Evolutionary conservation across 768 basidiomycete genomes (phyloP).

Genomic region (Rhizopogon vesiculosus): DNA sequence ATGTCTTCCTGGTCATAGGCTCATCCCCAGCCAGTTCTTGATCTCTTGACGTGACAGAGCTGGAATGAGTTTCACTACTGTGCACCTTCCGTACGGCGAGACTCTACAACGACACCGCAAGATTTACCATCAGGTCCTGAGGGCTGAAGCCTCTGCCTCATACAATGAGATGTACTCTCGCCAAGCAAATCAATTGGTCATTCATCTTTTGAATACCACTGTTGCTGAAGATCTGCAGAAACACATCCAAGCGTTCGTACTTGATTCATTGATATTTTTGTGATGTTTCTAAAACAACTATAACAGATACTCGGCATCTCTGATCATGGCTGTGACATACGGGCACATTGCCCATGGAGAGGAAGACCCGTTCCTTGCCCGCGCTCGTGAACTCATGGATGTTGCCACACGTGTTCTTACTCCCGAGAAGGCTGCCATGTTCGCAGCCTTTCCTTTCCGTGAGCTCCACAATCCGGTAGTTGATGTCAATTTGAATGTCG

Average conservation of each 20-base stretch:
- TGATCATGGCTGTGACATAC: neutral
- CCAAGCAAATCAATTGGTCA: conserved; percentile 13
- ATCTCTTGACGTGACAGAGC: neutral
- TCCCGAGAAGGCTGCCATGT: neutral
- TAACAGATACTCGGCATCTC: neutral
- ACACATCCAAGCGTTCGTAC: neutral
- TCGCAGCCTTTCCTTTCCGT: conserved; percentile 3
- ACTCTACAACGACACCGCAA: conserved; percentile 18
- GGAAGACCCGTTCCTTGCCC: neutral
- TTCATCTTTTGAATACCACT: conserved; percentile 9
- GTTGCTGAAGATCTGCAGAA: conserved; percentile 2
- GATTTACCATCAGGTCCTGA: conserved; percentile 19
- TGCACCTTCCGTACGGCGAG: conserved; percentile 2
- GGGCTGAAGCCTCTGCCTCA: conserved; percentile 8
- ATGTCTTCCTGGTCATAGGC: neutral
- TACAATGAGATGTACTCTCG: conserved; percentile 14
- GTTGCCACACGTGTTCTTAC: neutral
- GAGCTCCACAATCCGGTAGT: neutral
- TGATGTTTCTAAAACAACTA: neutral
- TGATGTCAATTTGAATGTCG: neutral
- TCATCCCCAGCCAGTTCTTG: neutral
- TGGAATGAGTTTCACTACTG: neutral
- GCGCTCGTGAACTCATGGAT: neutral
- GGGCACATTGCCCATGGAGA: neutral
- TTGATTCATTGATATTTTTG: neutral